phyloP scores from a whole-genome alignment of 176 grass and related monocot genomes.

The Alopecurus myosuroides region DNA sequence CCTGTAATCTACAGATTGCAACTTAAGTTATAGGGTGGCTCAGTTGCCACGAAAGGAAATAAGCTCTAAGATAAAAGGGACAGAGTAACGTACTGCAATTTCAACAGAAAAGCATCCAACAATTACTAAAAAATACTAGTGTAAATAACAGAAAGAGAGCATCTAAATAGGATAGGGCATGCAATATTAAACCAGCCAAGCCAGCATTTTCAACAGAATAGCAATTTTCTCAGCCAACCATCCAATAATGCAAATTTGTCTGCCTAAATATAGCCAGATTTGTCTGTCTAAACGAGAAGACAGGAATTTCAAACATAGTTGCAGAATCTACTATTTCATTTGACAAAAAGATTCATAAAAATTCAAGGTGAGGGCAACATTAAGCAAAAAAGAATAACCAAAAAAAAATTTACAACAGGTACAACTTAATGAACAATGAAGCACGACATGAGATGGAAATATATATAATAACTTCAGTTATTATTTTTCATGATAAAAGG shows the following conservation, averaged over 20 bases:
- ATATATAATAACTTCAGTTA: not conserved
- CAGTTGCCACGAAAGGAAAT: not conserved
- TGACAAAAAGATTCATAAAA: not conserved
- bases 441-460: not conserved
- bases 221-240: not conserved
- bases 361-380: not conserved
- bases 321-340: not conserved
- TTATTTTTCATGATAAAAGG: slow-evolving; percentile 21
- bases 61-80: not conserved
- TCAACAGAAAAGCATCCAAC: not conserved
- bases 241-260: not conserved
- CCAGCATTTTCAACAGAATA: not conserved
- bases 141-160: not conserved
- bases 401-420: not conserved
- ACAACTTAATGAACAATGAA: not conserved
- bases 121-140: not conserved
- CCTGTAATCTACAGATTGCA: not conserved
- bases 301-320: not conserved
- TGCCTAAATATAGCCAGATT: not conserved
- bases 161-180: not conserved
- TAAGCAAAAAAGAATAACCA: not conserved
- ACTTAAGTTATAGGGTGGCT: not conserved
- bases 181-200: not conserved
- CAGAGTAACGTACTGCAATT: not conserved
- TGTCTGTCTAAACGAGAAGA: not conserved